Evolutionary conservation across 2,329 filamentous ascomycete species (phyloP).

Genomic region (Hymenoscyphus occultus): DNA sequence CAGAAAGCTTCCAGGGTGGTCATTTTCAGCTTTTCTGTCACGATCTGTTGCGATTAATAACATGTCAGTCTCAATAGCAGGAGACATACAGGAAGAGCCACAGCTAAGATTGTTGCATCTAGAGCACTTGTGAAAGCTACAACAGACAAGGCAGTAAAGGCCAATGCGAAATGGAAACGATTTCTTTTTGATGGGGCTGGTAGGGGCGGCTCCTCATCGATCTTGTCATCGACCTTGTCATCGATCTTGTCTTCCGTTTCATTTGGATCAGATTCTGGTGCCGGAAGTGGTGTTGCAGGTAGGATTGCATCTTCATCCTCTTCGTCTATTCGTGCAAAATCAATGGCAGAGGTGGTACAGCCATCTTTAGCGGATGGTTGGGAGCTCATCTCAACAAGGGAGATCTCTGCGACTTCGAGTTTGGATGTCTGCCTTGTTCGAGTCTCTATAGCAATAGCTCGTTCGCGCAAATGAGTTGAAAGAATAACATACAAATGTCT

Average conservation of each 20-base stretch:
- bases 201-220: neutral
- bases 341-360: neutral
- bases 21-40: constrained; percentile 13
- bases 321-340: neutral
- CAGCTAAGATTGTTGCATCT: constrained; percentile 9
- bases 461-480: neutral
- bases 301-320: neutral
- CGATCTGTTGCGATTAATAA: constrained; percentile 6
- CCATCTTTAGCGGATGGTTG: neutral
- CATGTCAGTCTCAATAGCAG: neutral
- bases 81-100: constrained; percentile 6
- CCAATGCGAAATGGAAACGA: neutral
- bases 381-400: neutral
- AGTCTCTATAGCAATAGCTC: too few species aligned
- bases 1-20: constrained; percentile 58
- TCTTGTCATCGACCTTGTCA: neutral
- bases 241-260: neutral
- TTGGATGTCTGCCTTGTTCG: too few species aligned
- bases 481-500: neutral
- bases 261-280: neutral
- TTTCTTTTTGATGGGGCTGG: neutral
- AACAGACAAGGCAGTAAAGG: constrained; percentile 6
- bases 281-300: neutral
- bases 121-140: constrained; percentile 5
- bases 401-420: too few species aligned